Base-by-base conservation (phyloP, 225 moss, liverwort and hornwort genomes). In the Polytrichum formosum region DNA sequence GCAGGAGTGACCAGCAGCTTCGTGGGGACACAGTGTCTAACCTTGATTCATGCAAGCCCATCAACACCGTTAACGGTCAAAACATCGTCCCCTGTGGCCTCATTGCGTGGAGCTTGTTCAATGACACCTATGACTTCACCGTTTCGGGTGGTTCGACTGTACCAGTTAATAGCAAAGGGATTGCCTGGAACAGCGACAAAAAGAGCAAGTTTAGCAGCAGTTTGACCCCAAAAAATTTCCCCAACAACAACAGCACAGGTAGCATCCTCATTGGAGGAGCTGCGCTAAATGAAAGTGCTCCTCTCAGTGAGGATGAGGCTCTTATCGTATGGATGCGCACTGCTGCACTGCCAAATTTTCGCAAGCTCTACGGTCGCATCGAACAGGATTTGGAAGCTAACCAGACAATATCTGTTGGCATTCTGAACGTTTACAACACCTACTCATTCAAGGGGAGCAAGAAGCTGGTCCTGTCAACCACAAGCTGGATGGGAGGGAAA, bases 301-400 rank as follows among this genome's bases (percentile, higher is more conserved):
- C 91, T 64, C 67, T 98, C 68, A 73, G 76, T 26, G 2, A 92
- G 23, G 70, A 77, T 0, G 97, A 98, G 81, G 86, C 88, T 82
- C 75, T 98, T 63, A 87, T 98, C 2, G 97, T 98, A n/a, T 98
- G 94, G 97, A 98, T 98, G 97, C 90, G 97, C 7, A 94, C 97
- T 64, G 94, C 97, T n/a, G 97, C 97, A 13, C 73, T 94, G 73
- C 97, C 97, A 0, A 98, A 28, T 26, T 98, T 98, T 75, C 86
- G 97, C 70, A 98, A 98, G 80, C 83, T 94, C 1, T 98, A 84
- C 76, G 97, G 97, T 0, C 88, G 80, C 66, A 98, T 98, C 33
- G 86, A 85, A 54, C 70, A 53, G 19, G 91, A 98, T 65, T 81
- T 98, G 28, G 35, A 79, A 7, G 78, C 28, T 7, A 76, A 75